Conservation (phyloP, 768 basidiomycete species). For the Suillus decipiens region DNA sequence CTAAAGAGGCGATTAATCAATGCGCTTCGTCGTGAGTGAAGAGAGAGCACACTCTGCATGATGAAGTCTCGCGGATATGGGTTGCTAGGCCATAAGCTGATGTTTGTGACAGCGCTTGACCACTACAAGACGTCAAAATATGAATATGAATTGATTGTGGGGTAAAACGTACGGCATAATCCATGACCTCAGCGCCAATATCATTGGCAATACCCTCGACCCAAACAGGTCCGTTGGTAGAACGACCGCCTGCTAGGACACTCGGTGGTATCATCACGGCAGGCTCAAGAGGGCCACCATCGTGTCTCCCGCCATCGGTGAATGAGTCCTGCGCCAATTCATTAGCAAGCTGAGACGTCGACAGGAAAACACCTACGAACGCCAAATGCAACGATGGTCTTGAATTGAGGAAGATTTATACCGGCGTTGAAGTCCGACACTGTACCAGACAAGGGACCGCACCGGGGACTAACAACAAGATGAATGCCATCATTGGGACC, state of each 20-base stretch:
- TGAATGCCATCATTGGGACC: slow-evolving; percentile 29
- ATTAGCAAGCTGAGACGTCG: neutral
- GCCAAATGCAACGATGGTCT: slow-evolving; percentile 55
- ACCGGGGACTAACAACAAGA: slow-evolving; percentile 48
- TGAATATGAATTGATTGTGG: neutral
- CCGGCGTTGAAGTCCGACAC: slow-evolving; percentile 53
- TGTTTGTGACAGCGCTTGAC: slow-evolving; percentile 47
- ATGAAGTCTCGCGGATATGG: slow-evolving; percentile 49
- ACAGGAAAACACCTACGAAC: slow-evolving; percentile 29
- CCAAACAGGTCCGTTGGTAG: slow-evolving; percentile 54
- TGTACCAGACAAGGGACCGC: slow-evolving; percentile 42
- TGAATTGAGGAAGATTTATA: slow-evolving; percentile 35
- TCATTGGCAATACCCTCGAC: slow-evolving; percentile 45
- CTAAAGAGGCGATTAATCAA: slow-evolving; percentile 25
- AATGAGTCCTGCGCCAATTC: slow-evolving; percentile 43
- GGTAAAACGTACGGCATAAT: slow-evolving; percentile 46
- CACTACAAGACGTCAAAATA: slow-evolving; percentile 21
- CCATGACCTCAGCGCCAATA: slow-evolving; percentile 43
- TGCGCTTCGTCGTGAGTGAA: neutral
- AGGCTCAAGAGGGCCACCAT: slow-evolving; percentile 44
- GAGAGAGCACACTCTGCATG: slow-evolving; percentile 39
- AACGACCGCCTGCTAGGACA: slow-evolving; percentile 50
- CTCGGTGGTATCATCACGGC: slow-evolving; percentile 44
- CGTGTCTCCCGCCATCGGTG: slow-evolving; percentile 49
- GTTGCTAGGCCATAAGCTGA: slow-evolving; percentile 53